Evolutionary conservation across 805 yeast genomes (phyloP), one percentile per base, ranked within the genome.

Genomic region (Kodamaea lidongshanica): DNA sequence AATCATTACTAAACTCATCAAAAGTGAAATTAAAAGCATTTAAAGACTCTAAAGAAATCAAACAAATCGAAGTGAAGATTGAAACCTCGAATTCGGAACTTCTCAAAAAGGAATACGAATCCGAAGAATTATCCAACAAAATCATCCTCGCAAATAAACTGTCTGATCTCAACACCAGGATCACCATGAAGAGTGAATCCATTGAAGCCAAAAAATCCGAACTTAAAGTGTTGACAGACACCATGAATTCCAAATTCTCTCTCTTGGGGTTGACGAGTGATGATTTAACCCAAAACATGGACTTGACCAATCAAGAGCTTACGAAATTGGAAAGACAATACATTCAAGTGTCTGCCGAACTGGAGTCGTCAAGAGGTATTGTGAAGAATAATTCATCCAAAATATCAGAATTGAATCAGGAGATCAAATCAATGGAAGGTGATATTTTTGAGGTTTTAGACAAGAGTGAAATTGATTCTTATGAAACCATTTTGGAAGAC

Each of bases 91-190:
- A 71, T 25, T 42, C 47, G 7, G 45, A 55, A 19, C 52, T 74
- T 6, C 23, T 33, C 8, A 39, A 35, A 17, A 35, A 56, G 20
- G 67, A 61, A 28, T 39, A 34, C 30, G 59, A 54, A 16, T 45
- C 77, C 7, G 92, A 84, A 7, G 63, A 61, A 0, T 44, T 77
- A 10, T 69, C 70, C 33, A 63, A 63, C 11, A 67, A 72, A 12
- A 59, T 83, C 9, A 46, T 71, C 4, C 54, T 58, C 10, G 65
- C 72, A 3, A 78, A 72, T 41, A 67, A 69, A 42, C 79, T 74
- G 44, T 61, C 81, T 1, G 87, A 77, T 28, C 43, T 66, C 3
- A 60, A 71, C 37, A 79, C 85, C 1, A 74, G 71, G 38, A 44
- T 75, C 3, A 59, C 67, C 0, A 44, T 77, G 11, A 40, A 71